Base-by-base conservation (phyloP, 1,284 basidiomycete genomes). In the Coniferiporia weirii region DNA sequence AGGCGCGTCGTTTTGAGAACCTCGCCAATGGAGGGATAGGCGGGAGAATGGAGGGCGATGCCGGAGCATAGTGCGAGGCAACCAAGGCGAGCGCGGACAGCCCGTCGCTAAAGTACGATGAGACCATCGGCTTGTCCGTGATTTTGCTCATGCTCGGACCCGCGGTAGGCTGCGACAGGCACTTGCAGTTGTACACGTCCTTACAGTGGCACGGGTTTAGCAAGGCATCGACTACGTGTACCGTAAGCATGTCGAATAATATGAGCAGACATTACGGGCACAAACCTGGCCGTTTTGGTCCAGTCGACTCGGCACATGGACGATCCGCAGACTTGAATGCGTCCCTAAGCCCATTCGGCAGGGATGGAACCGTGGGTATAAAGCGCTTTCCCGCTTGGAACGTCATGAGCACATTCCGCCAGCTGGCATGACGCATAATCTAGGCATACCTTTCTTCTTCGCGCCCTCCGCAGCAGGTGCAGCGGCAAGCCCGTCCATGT, bases 131-230 rank as follows among this genome's bases (percentile, higher is more conserved):
- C 69, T 54, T 27, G 34, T 44, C 38, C 48, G 54, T n/a, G 44
- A 13, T 13, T 13, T 8, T 34, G 46, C 66, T 56, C 54, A 57
- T 61, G 10, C 55, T 61, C 54, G 36, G 17, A 65, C 65, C 45
- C 68, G 63, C 13, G 64, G 48, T 53, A 66, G 47, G n/a, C 59
- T 52, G 45, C 62, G 46, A 53, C 62, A 67, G 68, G 66, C 85
- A 89, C 63, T 74, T 75, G 67, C 86, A 87, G 52, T 77, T 76
- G 71, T 78, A 77, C 32, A 80, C 71, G 66, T 76, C 75, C 63
- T 75, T 76, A 71, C 86, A 89, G 38, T 73, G 74, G 67, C 86
- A 89, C 27, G 84, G 82, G 64, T 86, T 86, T 22, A 85, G 69
- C 19, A 83, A 73, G 7, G 81, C 75, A 59, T 82, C 77, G 52